Base-by-base conservation (phyloP, 495 filamentous ascomycete genomes). In the Penicillium arizonense region DNA sequence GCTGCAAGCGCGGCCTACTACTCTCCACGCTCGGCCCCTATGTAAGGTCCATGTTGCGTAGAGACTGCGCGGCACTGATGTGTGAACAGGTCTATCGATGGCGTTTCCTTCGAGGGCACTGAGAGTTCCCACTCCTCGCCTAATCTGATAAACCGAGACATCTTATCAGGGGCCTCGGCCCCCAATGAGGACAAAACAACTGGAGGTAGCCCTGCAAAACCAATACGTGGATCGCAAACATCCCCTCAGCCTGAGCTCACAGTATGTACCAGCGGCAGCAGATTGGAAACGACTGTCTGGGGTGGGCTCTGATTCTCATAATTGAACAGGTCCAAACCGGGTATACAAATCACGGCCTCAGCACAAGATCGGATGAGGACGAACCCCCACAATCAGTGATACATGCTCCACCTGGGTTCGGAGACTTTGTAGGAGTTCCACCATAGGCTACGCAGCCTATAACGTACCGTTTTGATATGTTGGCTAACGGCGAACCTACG, bases 341-440 rank as follows among this genome's bases (percentile, higher is more conserved):
- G n/a, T 79, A 81, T 49, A 68, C 84, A 11, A 67, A 77, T 47
- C 77, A 80, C 26, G 63, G 61, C 20, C 63, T 77, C 51, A 77
- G 77, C 59, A 71, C 74, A 50, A 75, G 78, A 20, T 73, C 78
- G 34, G 82, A 84, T 53, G 86, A 92, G 50, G 89, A 93, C 47
- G 81, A 85, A 54, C 72, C 76, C 46, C 82, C 89, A 20, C 77
- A 86, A 51, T 96, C 91, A 3, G 91, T 94, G 43, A 96, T 96
- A 59, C 90, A 95, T 73, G 89, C 87, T 18, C 91, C 91, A 4
- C 71, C 87, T 57, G 87, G 86, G 35, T 96, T 91, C 70, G 78
- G 81, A 44, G 78, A 80, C 48, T 92, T 92, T 80, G 88, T 93
- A 61, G 73, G 86, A 71, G 3, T 45, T 55, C 38, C 50, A 33